phyloP scores from a whole-genome alignment of 202 grass and related monocot species.

The Eragrostis tef region DNA sequence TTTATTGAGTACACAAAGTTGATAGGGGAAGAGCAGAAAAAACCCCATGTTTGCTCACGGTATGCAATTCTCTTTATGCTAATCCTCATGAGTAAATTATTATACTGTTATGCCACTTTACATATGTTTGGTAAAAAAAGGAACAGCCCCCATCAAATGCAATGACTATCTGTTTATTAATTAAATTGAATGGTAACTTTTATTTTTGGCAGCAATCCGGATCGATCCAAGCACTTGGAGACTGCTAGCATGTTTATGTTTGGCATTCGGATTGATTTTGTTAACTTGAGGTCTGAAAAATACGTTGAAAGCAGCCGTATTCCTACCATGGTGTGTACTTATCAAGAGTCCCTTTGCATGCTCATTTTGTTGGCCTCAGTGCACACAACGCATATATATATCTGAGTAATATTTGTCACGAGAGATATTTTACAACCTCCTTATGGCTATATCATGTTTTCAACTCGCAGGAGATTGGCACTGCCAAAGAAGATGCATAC shows the following conservation, averaged over 20 bases:
- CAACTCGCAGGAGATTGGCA: constrained; percentile 74
- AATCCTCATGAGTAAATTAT: neutral
- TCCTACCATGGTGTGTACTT: constrained; percentile 74
- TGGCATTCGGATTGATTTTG: constrained; percentile 86
- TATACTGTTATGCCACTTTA: neutral
- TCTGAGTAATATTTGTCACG: neutral
- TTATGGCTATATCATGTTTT: constrained; percentile 26
- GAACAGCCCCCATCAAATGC: neutral
- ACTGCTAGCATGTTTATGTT: constrained; percentile 82
- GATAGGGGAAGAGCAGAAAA: constrained; percentile 71
- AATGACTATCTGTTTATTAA: neutral
- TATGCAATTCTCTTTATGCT: constrained; percentile 43
- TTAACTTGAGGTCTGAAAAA: constrained; percentile 90
- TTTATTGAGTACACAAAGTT: constrained; percentile 69
- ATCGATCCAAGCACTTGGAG: constrained; percentile 97
- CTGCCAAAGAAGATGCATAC: constrained; percentile 84
- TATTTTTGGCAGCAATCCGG: constrained; percentile 69
- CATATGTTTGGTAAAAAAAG: constrained; percentile 11
- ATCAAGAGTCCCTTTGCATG: constrained; percentile 26
- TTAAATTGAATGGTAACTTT: constrained; percentile 11
- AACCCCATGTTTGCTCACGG: constrained; percentile 85
- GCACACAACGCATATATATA: constrained; percentile 31
- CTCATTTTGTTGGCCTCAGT: constrained; percentile 5
- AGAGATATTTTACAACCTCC: neutral
- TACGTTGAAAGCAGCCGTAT: constrained; percentile 92